Percentiles rank a stretch among this genome's conserved stretches.
These are phyloP conservation scores for Trichosporon sp. DNA, from an alignment of 1,284 basidiomycete genomes.

Conservation along the genomic window DNA sequence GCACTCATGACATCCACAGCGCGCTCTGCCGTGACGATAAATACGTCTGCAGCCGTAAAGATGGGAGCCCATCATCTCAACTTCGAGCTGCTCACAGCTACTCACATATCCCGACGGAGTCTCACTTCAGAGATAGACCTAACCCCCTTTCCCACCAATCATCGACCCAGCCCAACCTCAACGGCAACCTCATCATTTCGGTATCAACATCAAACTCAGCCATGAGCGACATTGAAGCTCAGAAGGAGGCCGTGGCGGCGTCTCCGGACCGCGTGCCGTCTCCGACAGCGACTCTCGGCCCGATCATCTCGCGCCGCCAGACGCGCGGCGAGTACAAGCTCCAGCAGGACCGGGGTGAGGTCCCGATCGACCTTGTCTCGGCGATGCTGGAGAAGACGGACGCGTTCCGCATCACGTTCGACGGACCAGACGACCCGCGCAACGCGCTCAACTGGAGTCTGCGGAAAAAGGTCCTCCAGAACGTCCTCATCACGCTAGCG, in stretches of 20 bases:
- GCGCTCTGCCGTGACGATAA: not conserved
- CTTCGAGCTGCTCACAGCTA: not conserved
- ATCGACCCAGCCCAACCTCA: not conserved
- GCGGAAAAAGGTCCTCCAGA: slow-evolving; percentile 30
- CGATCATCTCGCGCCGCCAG: not conserved
- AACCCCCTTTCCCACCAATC: not conserved
- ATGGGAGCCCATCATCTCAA: not conserved
- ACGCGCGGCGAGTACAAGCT: slow-evolving; percentile 1
- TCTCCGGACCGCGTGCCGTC: slow-evolving; percentile 1
- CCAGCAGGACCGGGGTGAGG: slow-evolving; percentile 21
- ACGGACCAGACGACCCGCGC: slow-evolving; percentile 64
- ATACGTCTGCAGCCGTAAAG: not conserved
- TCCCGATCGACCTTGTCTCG: slow-evolving; percentile 27
- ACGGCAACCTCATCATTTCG: not conserved
- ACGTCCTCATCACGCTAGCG: slow-evolving; percentile 31
- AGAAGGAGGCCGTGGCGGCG: not conserved
- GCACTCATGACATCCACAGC: not conserved
- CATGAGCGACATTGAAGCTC: slow-evolving; percentile 17
- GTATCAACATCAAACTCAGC: not conserved
- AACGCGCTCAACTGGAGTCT: slow-evolving; percentile 70
- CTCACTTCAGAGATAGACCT: not conserved
- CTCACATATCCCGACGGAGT: not conserved
- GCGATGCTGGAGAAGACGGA: slow-evolving; percentile 28
- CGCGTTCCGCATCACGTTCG: slow-evolving; percentile 62
- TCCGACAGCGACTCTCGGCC: slow-evolving; percentile 22